These are phyloP conservation scores for Cinnamomum chago DNA, from an alignment of 164 flowering plant species.

Conservation along the genomic window DNA sequence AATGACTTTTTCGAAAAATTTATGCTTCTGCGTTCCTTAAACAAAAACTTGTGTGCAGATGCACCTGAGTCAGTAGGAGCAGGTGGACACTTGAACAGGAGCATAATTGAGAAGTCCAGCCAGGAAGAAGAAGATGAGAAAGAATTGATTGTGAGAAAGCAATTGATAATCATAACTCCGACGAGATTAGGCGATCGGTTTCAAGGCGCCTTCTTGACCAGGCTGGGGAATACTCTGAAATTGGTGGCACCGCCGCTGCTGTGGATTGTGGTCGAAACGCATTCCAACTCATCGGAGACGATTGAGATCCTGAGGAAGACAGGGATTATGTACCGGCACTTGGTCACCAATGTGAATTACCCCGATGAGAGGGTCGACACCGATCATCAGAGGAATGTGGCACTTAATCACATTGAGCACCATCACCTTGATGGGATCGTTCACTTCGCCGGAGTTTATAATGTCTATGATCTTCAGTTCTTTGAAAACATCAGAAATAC, in stretches of 20 bases:
- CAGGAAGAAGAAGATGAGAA: constrained; percentile 6
- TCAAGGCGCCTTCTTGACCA: constrained; percentile 39
- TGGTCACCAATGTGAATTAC: constrained; percentile 72
- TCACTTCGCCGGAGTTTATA: constrained; percentile 70
- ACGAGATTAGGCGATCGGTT: constrained; percentile 29
- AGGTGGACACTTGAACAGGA: constrained; percentile 20
- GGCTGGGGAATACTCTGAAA: constrained; percentile 57
- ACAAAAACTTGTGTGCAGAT: too few species aligned
- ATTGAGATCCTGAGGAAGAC: constrained; percentile 62
- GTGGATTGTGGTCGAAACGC: constrained; percentile 77
- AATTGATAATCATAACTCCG: constrained; percentile 62
- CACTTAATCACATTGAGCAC: constrained; percentile 80
- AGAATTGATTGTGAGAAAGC: constrained; percentile 27
- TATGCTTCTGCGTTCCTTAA: too few species aligned
- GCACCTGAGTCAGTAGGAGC: not conserved
- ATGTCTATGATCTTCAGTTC: constrained; percentile 68
- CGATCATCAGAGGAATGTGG: constrained; percentile 73
- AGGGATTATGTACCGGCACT: constrained; percentile 85
- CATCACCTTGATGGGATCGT: constrained; percentile 85
- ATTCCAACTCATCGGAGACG: constrained; percentile 41
- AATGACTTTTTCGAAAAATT: too few species aligned
- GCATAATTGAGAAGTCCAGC: constrained; percentile 26
- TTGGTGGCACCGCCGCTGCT: constrained; percentile 65
- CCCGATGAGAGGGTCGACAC: constrained; percentile 47
- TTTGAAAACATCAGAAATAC: constrained; percentile 66